phyloP scores from a whole-genome alignment of 495 filamentous ascomycete species.

The Tetracladium marchalianum region DNA sequence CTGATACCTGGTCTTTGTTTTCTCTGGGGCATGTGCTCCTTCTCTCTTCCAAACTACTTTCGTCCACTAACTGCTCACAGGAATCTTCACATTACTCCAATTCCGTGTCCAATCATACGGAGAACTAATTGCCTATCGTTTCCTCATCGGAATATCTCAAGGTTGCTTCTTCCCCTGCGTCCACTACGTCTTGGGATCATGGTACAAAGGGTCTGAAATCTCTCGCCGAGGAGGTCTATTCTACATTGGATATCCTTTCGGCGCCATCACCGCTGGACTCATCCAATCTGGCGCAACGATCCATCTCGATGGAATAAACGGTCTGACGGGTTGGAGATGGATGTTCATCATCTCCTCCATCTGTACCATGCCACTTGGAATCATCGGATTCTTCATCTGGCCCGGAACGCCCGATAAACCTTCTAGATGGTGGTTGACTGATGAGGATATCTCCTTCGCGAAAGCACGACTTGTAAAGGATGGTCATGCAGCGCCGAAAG shows the following conservation, averaged over 20 bases:
- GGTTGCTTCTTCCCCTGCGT: constrained; percentile 32
- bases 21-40: too few relatives aligned
- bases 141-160: too few relatives aligned
- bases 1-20: constrained; percentile 25
- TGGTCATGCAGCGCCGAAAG: constrained; percentile 22
- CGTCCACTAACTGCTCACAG: not conserved
- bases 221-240: constrained; percentile 37
- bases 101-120: constrained; percentile 7
- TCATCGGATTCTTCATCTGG: constrained; percentile 32
- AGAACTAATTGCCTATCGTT: not conserved
- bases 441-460: constrained; percentile 28
- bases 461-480: constrained; percentile 25
- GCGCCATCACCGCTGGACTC: constrained; percentile 37
- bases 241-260: constrained; percentile 38
- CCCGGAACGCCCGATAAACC: constrained; percentile 35
- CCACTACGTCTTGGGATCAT: constrained; percentile 37
- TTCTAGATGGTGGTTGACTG: constrained; percentile 29
- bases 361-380: constrained; percentile 38
- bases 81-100: constrained; percentile 13
- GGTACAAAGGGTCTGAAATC: constrained; percentile 23
- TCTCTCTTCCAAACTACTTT: too few relatives aligned
- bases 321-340: constrained; percentile 42
- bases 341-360: constrained; percentile 43
- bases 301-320: constrained; percentile 34
- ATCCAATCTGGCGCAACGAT: constrained; percentile 37